phyloP scores from a whole-genome alignment of 176 grass and related monocot species.

The Chloris gayana region DNA sequence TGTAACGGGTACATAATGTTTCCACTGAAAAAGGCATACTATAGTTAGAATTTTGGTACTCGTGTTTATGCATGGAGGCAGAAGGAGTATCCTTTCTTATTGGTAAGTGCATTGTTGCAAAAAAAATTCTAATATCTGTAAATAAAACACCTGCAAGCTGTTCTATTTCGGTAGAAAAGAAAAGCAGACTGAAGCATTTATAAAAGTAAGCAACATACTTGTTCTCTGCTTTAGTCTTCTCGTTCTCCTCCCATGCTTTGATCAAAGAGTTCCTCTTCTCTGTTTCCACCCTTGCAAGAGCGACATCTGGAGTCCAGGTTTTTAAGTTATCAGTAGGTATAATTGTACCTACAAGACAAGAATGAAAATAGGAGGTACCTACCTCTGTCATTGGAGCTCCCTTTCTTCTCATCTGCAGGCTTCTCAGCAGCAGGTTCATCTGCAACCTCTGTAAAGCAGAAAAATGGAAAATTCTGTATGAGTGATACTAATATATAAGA shows the following conservation, averaged over 20 bases:
- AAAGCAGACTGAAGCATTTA: not conserved
- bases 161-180: not conserved
- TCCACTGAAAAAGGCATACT: not conserved
- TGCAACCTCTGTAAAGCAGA: constrained; percentile 53
- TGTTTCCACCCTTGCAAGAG: constrained; percentile 77
- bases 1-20: not conserved
- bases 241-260: constrained; percentile 95
- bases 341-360: constrained; percentile 9
- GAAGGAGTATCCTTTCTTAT: not conserved
- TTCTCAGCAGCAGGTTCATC: constrained; percentile 69
- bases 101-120: not conserved
- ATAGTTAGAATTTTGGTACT: not conserved
- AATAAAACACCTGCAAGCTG: not conserved
- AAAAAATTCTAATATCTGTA: not conserved
- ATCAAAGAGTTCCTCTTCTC: constrained; percentile 86
- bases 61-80: not conserved
- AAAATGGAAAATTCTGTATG: not conserved
- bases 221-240: constrained; percentile 89
- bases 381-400: constrained; percentile 82
- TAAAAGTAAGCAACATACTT: constrained; percentile 50
- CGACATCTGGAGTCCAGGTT: constrained; percentile 45
- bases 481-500: not conserved
- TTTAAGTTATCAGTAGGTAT: constrained; percentile 11
- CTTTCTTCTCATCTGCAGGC: constrained; percentile 55
- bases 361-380: constrained; percentile 24